Evolutionary conservation across 768 basidiomycete species (phyloP).

Genomic region (Hygrophorus russula): DNA sequence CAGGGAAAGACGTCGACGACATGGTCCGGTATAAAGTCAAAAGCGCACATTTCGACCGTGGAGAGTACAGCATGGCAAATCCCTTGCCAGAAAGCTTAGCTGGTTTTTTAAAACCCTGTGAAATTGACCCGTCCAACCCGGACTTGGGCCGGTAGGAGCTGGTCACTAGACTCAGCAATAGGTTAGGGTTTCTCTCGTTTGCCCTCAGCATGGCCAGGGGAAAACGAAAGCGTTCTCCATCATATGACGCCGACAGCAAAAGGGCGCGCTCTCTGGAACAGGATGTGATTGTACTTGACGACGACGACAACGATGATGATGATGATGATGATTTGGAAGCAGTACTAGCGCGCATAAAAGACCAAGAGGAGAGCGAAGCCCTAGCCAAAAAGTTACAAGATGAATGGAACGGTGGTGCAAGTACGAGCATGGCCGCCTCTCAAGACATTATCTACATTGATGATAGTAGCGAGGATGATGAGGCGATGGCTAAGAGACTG

Average conservation of each 20-base stretch:
- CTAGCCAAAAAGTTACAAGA: constrained; percentile 25
- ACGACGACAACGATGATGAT: constrained; percentile 19
- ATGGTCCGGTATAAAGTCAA: not conserved
- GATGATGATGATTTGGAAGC: constrained; percentile 28
- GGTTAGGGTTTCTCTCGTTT: too few relatives aligned
- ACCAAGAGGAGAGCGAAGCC: constrained; percentile 31
- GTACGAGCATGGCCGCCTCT: constrained; percentile 3
- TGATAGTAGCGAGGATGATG: constrained; percentile 22
- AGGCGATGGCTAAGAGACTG: constrained; percentile 25
- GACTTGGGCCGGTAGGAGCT: too few relatives aligned
- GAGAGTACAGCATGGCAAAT: not conserved
- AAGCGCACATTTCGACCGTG: not conserved
- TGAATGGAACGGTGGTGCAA: constrained; percentile 13
- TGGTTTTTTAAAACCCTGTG: too few relatives aligned
- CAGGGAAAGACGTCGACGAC: constrained; percentile 17
- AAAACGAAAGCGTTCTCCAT: too few relatives aligned
- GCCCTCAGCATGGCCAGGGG: too few relatives aligned
- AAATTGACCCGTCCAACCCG: too few relatives aligned
- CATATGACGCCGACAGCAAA: not conserved
- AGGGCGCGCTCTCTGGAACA: constrained; percentile 10
- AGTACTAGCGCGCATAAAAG: constrained; percentile 29
- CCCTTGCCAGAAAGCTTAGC: too few relatives aligned
- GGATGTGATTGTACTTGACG: constrained; percentile 8
- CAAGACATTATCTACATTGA: constrained; percentile 6
- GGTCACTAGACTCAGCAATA: too few relatives aligned